Percentiles rank a stretch among this genome's conserved stretches.
These are phyloP conservation scores for Ruellia speciosa DNA, from an alignment of 305 asterid species.

Conservation along the genomic window DNA sequence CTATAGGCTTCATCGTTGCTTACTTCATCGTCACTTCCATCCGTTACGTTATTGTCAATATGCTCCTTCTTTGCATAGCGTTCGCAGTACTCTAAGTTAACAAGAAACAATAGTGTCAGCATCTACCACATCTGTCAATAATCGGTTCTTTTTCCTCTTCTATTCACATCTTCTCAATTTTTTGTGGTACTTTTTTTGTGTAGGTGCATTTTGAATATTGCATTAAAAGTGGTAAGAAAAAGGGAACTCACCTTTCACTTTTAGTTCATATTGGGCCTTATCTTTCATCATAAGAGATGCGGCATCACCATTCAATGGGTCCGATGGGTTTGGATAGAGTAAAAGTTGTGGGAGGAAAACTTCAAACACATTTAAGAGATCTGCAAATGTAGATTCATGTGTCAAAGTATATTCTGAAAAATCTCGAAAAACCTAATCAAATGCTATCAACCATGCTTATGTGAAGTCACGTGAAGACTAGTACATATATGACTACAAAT, in stretches of 20 bases:
- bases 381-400: slow-evolving; percentile 33
- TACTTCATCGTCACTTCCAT: slow-evolving; percentile 55
- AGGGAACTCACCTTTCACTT: slow-evolving; percentile 53
- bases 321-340: slow-evolving; percentile 81
- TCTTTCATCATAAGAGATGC: slow-evolving; percentile 86
- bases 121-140: background rate
- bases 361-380: slow-evolving; percentile 76
- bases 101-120: background rate
- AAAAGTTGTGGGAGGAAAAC: slow-evolving; percentile 88
- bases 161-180: no score
- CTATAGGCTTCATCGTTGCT: slow-evolving; percentile 38
- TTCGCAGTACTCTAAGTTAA: slow-evolving; percentile 58
- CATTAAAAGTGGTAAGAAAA: slow-evolving; percentile 1
- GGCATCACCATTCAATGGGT: slow-evolving; percentile 84
- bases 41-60: slow-evolving; percentile 28
- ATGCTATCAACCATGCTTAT: no score
- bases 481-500: no score
- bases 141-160: no score
- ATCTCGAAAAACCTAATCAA: no score
- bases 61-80: slow-evolving; percentile 73
- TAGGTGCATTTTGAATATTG: background rate
- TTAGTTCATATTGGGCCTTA: slow-evolving; percentile 58
- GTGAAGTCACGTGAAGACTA: no score
- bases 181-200: no score
- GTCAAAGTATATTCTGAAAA: background rate